Evolutionary conservation across 2,329 filamentous ascomycete species (phyloP).

Genomic region (Trichoderma polysporum): DNA sequence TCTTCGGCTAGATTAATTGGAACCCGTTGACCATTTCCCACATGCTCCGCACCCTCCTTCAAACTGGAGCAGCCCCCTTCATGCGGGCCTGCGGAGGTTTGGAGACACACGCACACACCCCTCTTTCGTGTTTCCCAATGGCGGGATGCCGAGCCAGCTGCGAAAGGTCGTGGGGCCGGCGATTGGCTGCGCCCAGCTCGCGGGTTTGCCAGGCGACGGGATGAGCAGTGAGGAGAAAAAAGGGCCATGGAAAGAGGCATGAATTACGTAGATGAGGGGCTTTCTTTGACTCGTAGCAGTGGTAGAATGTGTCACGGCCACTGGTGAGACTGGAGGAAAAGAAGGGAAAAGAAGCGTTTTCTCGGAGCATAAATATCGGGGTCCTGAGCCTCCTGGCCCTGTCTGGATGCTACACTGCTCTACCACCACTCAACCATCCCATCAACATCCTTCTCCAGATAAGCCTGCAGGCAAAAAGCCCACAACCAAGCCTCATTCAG

Average conservation of each 20-base stretch:
- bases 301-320: background rate
- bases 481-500: slow-evolving; percentile 5
- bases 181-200: background rate
- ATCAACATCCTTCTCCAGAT: background rate
- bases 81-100: background rate
- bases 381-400: background rate
- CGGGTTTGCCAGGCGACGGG: background rate
- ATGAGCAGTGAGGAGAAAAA: slow-evolving; percentile 1
- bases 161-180: background rate
- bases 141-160: slow-evolving; percentile 18
- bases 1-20: slow-evolving; percentile 6
- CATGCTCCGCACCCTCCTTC: background rate
- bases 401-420: background rate
- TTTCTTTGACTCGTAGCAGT: background rate
- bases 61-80: background rate
- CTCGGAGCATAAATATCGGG: slow-evolving; percentile 16
- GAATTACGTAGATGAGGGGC: slow-evolving; percentile 2
- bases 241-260: background rate
- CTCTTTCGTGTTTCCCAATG: background rate
- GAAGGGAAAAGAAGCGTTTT: background rate
- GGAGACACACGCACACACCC: background rate
- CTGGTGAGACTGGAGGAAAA: background rate
- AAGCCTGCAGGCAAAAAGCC: background rate
- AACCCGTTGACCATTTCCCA: background rate
- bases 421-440: background rate